A percentile compares a stretch with the other conserved stretches of the same genome.
Evolutionary conservation across 2,329 filamentous ascomycete species (phyloP).

Genomic region (Dactylella cylindrospora): DNA sequence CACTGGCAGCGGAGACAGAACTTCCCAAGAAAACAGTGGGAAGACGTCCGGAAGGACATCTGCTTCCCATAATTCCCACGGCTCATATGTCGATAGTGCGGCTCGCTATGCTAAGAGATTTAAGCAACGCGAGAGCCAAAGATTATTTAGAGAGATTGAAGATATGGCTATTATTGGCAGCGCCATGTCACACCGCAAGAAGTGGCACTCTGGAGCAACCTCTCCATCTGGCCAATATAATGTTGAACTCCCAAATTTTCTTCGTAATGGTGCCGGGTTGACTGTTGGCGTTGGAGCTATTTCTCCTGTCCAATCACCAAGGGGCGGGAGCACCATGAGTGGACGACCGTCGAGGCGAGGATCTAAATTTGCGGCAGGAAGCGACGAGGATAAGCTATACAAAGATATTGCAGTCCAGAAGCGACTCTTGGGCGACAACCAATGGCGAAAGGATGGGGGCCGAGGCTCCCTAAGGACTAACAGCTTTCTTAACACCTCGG

Average conservation of each 20-base stretch:
- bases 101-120: no score
- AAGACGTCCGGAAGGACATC: not conserved
- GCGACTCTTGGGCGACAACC: conserved; percentile 20
- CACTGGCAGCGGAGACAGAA: not conserved
- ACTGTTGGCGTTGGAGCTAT: conserved; percentile 11
- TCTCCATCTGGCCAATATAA: conserved; percentile 5
- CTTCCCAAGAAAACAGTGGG: not conserved
- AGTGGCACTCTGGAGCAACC: conserved; percentile 14
- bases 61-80: not conserved
- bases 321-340: conserved; percentile 21
- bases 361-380: no score
- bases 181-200: conserved; percentile 4
- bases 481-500: no score
- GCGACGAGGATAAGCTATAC: conserved; percentile 3
- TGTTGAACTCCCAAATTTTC: conserved; percentile 12
- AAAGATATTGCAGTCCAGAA: conserved; percentile 16
- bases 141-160: conserved; percentile 22
- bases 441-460: conserved; percentile 20
- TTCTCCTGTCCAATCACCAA: conserved; percentile 3
- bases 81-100: no score
- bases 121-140: conserved; percentile 10
- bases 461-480: not conserved
- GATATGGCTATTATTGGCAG: conserved; percentile 25
- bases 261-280: conserved; percentile 7
- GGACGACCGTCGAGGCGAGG: conserved; percentile 13